Conservation (phyloP, 2,329 filamentous ascomycete species). For the Claviceps arundinis region DNA sequence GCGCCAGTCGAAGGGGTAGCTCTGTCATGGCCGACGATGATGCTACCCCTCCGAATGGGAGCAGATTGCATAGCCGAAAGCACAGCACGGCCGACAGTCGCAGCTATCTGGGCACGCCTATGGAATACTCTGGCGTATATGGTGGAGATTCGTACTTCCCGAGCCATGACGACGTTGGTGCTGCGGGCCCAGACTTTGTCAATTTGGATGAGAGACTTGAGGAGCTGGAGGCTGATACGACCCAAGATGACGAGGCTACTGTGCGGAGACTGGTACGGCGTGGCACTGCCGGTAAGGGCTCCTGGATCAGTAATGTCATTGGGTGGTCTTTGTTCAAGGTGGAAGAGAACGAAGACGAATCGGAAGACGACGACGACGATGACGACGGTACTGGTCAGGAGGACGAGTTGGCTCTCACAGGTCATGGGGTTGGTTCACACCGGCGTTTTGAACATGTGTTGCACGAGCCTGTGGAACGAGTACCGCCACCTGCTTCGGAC, state of each 20-base stretch:
- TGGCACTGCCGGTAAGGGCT: constrained; percentile 36
- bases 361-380: constrained; percentile 27
- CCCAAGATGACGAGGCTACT: constrained; percentile 43
- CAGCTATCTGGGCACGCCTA: constrained; percentile 31
- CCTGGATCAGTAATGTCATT: constrained; percentile 46
- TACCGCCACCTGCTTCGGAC: constrained; percentile 36
- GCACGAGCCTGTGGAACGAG: constrained; percentile 27
- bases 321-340: constrained; percentile 51
- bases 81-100: constrained; percentile 20
- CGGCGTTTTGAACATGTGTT: constrained; percentile 28
- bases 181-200: constrained; percentile 48
- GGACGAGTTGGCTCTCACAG: constrained; percentile 15
- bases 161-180: constrained; percentile 21
- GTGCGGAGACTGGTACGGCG: constrained; percentile 43
- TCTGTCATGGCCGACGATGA: constrained; percentile 24
- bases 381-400: constrained; percentile 13
- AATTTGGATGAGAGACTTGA: constrained; percentile 47
- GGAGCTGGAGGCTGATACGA: constrained; percentile 36
- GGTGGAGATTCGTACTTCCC: constrained; percentile 32
- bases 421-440: constrained; percentile 20
- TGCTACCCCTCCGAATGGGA: constrained; percentile 23
- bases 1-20: constrained; percentile 34
- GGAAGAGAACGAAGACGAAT: constrained; percentile 44
- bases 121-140: constrained; percentile 22
- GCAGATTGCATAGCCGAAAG: constrained; percentile 33